These are phyloP conservation scores for Coemansia sp. DNA, from an alignment of 192 early-diverging fungal genomes.

Conservation along the genomic window DNA sequence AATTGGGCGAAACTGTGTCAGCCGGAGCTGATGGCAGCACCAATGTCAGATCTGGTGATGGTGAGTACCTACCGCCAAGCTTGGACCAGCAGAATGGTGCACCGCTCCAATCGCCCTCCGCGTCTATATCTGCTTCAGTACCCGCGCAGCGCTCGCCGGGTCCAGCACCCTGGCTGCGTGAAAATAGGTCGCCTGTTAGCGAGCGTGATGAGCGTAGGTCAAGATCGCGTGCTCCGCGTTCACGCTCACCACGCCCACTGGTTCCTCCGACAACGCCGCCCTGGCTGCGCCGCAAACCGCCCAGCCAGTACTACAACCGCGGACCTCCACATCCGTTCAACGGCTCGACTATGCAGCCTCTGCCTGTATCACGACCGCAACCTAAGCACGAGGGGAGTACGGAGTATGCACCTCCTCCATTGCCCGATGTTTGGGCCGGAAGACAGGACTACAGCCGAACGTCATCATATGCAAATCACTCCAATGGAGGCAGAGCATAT, in stretches of 20 bases:
- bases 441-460: constrained; percentile 1
- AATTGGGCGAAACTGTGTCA: constrained; percentile 72
- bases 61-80: neutral
- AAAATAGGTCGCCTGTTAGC: constrained; percentile 14
- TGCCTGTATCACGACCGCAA: constrained; percentile 2
- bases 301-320: constrained; percentile 24
- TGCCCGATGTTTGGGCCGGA: constrained; percentile 5
- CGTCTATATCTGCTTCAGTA: neutral
- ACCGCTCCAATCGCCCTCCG: neutral
- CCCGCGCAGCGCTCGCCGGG: constrained; percentile 17
- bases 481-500: neutral
- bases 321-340: constrained; percentile 3
- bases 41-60: neutral
- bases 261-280: constrained; percentile 40
- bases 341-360: neutral
- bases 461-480: neutral
- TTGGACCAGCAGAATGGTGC: constrained; percentile 1
- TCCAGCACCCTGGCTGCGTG: constrained; percentile 36
- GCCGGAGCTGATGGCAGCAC: neutral
- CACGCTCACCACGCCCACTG: constrained; percentile 30
- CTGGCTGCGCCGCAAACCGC: constrained; percentile 32
- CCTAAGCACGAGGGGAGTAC: neutral
- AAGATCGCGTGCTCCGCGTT: constrained; percentile 11
- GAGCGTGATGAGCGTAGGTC: constrained; percentile 11
- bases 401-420: constrained; percentile 5